Evolutionary conservation across 495 filamentous ascomycete species (phyloP).

Genomic region (Neurospora pannonica): DNA sequence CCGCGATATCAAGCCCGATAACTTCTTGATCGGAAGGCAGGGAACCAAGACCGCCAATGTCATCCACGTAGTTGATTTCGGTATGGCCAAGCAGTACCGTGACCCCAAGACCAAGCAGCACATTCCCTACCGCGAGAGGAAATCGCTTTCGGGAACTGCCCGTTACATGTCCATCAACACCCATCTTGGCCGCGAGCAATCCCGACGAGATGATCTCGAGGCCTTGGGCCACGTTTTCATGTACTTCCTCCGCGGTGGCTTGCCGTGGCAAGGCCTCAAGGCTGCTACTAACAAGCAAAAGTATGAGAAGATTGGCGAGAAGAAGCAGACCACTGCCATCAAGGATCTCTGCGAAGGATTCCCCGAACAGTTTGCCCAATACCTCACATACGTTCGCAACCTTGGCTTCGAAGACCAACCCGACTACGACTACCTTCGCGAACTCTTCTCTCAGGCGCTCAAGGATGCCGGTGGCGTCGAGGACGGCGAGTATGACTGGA

Average conservation of each 20-base stretch:
- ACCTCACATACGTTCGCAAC: slow-evolving; percentile 93
- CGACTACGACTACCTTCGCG: slow-evolving; percentile 96
- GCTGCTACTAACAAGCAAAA: slow-evolving; percentile 99
- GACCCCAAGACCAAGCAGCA: slow-evolving; percentile 99
- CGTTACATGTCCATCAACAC: slow-evolving; percentile 99
- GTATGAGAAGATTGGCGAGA: slow-evolving; percentile 99
- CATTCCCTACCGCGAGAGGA: slow-evolving; percentile 96
- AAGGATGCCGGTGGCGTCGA: slow-evolving; percentile 92
- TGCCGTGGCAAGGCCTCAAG: slow-evolving; percentile 98
- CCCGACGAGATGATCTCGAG: slow-evolving; percentile 90
- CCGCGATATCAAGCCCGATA: slow-evolving; percentile 98
- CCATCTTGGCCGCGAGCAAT: slow-evolving; percentile 93
- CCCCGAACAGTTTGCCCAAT: slow-evolving; percentile 97
- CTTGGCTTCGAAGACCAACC: slow-evolving; percentile 97
- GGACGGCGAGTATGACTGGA: slow-evolving; percentile 99
- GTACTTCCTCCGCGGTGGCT: slow-evolving; percentile 94
- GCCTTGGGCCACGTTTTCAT: slow-evolving; percentile 97
- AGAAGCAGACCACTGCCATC: slow-evolving; percentile 96
- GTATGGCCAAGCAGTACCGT: slow-evolving; percentile 99
- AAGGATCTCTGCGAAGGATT: slow-evolving; percentile 96
- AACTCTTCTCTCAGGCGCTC: slow-evolving; percentile 92
- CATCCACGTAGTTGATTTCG: slow-evolving; percentile 98
- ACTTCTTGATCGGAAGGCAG: slow-evolving; percentile 96
- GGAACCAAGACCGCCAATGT: slow-evolving; percentile 90
- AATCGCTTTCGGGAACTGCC: slow-evolving; percentile 93